phyloP scores from a whole-genome alignment of 768 basidiomycete species.

The Mycena rebaudengoi region DNA sequence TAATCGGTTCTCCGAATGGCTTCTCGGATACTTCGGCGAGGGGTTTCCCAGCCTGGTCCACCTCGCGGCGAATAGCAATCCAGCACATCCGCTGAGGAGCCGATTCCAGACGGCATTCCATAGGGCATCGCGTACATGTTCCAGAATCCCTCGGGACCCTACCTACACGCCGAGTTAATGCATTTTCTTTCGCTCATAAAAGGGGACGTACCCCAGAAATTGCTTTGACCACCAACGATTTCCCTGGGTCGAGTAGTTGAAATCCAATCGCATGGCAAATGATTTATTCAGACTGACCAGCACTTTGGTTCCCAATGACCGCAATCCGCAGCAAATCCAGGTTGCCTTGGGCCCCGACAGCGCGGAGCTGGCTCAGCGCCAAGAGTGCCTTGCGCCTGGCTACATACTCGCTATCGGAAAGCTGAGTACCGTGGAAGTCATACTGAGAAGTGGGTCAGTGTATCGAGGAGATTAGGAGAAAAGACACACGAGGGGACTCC shows the following conservation, averaged over 20 bases:
- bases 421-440: too few species aligned
- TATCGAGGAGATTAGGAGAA: too few species aligned
- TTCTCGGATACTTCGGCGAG: not conserved
- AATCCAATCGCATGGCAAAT: not conserved
- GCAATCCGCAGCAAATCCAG: conserved; percentile 59
- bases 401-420: too few species aligned
- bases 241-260: conserved; percentile 28
- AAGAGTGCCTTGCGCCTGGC: too few species aligned
- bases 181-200: conserved; percentile 2
- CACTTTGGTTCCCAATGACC: conserved; percentile 62
- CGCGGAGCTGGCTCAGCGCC: too few species aligned
- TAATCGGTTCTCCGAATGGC: conserved; percentile 37
- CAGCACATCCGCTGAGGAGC: conserved; percentile 42
- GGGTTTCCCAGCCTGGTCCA: not conserved
- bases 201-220: conserved; percentile 50
- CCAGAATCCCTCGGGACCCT: conserved; percentile 53
- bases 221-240: conserved; percentile 57
- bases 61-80: conserved; percentile 52
- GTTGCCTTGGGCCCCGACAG: conserved; percentile 51
- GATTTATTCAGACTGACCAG: conserved; percentile 36
- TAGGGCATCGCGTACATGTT: conserved; percentile 37
- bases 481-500: too few species aligned
- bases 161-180: conserved; percentile 34
- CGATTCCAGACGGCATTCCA: conserved; percentile 42
- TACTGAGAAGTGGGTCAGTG: too few species aligned